Conservation (phyloP, 768 basidiomycete species). For the Favolaschia claudopus region DNA sequence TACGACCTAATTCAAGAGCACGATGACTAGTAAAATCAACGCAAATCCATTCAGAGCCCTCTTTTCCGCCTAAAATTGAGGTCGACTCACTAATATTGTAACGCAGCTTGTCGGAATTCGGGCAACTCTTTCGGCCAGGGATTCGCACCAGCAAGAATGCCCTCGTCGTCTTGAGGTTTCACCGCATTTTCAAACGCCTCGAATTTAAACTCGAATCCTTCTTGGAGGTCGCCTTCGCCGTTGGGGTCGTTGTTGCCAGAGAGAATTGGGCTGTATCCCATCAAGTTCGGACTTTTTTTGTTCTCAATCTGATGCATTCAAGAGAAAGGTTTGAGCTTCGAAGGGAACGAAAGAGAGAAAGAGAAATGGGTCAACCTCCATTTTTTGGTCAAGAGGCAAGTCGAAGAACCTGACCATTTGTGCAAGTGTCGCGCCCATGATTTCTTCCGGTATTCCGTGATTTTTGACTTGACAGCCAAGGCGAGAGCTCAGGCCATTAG, state of each 20-base stretch:
- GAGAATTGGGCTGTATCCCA: conserved; percentile 74
- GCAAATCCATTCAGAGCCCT: not conserved
- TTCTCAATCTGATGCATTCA: conserved; percentile 64
- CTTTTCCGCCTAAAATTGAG: too few species aligned
- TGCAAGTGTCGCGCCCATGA: conserved; percentile 53
- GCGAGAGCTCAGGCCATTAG: not conserved
- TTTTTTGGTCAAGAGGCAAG: conserved; percentile 67
- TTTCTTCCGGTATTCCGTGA: conserved; percentile 69
- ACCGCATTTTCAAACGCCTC: conserved; percentile 50
- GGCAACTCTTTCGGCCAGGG: conserved; percentile 77
- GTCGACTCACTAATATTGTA: conserved; percentile 70
- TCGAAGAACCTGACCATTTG: conserved; percentile 71
- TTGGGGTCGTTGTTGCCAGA: conserved; percentile 79
- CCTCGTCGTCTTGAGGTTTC: conserved; percentile 45
- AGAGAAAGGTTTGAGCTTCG: not conserved
- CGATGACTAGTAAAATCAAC: conserved; percentile 41
- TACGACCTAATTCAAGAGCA: conserved; percentile 41
- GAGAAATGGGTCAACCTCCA: conserved; percentile 62
- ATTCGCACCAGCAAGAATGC: conserved; percentile 75
- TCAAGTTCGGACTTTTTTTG: conserved; percentile 72
- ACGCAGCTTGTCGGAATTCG: conserved; percentile 63
- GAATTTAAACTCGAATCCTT: conserved; percentile 89
- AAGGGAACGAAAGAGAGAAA: not conserved
- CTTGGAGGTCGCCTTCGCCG: conserved; percentile 87
- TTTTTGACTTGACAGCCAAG: conserved; percentile 63